Conservation (phyloP, 352 stramenopile genomes). For the Phytophthora sp. region DNA sequence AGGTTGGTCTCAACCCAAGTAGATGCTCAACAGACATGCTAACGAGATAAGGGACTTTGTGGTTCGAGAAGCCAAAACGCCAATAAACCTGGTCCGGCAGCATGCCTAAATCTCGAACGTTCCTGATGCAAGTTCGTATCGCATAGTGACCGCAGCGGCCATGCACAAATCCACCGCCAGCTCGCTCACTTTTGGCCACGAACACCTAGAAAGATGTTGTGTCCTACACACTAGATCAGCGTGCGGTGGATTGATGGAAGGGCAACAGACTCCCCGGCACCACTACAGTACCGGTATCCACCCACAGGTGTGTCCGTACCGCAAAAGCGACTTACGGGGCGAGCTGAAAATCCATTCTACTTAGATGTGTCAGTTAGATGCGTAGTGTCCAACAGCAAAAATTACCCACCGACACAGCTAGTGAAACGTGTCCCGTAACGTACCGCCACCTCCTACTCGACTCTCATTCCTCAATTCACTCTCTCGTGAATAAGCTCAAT, state of each 20-base stretch:
- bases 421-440: slow-evolving; percentile 16
- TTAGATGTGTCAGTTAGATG: slow-evolving; percentile 9
- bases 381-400: slow-evolving; percentile 27
- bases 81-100: no score
- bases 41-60: no score
- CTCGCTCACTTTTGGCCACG: slow-evolving; percentile 10
- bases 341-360: slow-evolving; percentile 31
- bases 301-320: slow-evolving; percentile 7
- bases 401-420: slow-evolving; percentile 18
- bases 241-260: slow-evolving; percentile 23
- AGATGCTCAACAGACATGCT: no score
- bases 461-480: slow-evolving; percentile 40
- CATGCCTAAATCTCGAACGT: no score
- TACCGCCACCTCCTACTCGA: not conserved
- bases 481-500: not conserved
- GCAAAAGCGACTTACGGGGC: slow-evolving; percentile 21
- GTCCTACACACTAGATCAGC: slow-evolving; percentile 30
- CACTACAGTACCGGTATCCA: slow-evolving; percentile 15
- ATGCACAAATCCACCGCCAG: slow-evolving; percentile 14
- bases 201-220: slow-evolving; percentile 6
- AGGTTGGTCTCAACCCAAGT: no score
- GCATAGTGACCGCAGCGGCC: slow-evolving; percentile 21
- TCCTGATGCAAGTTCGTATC: no score
- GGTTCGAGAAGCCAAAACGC: not conserved
- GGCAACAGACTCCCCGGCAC: not conserved